Evolutionary conservation across 208 protist species (phyloP), one percentile per base, ranked within the genome.

Genomic region (Naegleria fowleri): DNA sequence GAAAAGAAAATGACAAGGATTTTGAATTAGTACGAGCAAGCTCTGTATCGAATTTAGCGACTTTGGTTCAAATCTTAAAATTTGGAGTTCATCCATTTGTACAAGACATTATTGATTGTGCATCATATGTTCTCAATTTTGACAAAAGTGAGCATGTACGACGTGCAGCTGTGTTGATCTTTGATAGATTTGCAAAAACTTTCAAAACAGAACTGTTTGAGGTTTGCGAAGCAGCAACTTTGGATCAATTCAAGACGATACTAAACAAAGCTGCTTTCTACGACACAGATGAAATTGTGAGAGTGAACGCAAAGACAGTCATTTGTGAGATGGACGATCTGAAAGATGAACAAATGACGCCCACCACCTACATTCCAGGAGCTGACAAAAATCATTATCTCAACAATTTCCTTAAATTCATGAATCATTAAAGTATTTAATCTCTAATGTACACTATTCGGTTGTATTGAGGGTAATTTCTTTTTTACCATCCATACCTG

Each of bases 1-100:
- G 39, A 13, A 29, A 39, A 58, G 43, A 88, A 36, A 79, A 25
- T 59, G 25, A 38, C 36, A 22, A 58, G 11, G 85, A 88, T 88
- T 13, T 13, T 38, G 39, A 51, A 40, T 58, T 55, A 19, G 9
- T 88, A 0, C 5, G 85, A 39, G 85, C 85, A 43, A 88, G 85
- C 55, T 25, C 85, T 16, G 1, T 88, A 4, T 58, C 41, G 9
- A 88, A 88, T 58, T 16, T 88, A 15, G 19, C 85, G 2, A 58
- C 39, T n/a, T 29, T 88, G 25, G 43, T 88, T 5, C n/a, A 48
- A 33, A 39, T 88, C 11, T 36, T 88, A 9, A 88, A 38, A 36
- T 88, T 58, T 58, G 85, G 41, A 11, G 43, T 88, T 15, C 85
- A 88, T 58, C 85, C 85, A 0, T 88, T 43, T 58, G 5, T 88